Evolutionary conservation across 2,329 filamentous ascomycete genomes (phyloP).

Genomic region (Paracoccidioides brasiliensis): DNA sequence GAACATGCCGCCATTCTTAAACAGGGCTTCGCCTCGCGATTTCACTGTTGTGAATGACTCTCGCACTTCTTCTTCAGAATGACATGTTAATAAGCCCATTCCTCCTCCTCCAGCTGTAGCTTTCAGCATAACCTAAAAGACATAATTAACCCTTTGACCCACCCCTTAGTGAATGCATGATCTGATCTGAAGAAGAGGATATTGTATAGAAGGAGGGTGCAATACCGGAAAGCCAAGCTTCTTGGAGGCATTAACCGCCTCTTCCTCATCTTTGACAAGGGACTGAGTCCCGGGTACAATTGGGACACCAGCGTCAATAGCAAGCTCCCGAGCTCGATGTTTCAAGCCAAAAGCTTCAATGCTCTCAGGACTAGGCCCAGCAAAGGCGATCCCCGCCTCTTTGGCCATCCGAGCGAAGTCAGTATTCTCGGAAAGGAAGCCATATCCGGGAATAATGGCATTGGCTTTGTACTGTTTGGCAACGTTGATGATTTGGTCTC

Average conservation of each 20-base stretch:
- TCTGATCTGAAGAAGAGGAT: not conserved
- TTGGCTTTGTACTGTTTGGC: constrained; percentile 38
- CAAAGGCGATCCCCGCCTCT: constrained; percentile 44
- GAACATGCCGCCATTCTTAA: constrained; percentile 72
- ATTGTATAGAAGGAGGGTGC: not conserved
- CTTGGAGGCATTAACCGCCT: constrained; percentile 33
- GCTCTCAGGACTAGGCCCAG: constrained; percentile 42
- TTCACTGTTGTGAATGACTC: constrained; percentile 59
- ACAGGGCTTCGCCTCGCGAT: constrained; percentile 63
- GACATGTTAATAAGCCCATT: constrained; percentile 70
- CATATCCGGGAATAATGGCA: constrained; percentile 54
- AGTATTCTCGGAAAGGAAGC: constrained; percentile 52
- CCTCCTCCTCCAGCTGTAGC: constrained; percentile 69
- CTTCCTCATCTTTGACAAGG: constrained; percentile 36
- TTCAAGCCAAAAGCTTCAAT: constrained; percentile 48
- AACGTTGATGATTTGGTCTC: constrained; percentile 35
- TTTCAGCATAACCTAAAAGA: constrained; percentile 53
- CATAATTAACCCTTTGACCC: not conserved
- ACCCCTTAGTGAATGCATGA: not conserved
- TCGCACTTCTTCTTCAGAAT: constrained; percentile 54
- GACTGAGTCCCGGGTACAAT: constrained; percentile 43
- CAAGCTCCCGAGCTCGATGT: constrained; percentile 43
- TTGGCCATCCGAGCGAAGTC: constrained; percentile 44
- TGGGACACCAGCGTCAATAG: constrained; percentile 40
- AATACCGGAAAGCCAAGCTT: constrained; percentile 37